Conservation (phyloP, 2,329 filamentous ascomycete genomes). For the Aspergillus pseudonomiae region DNA sequence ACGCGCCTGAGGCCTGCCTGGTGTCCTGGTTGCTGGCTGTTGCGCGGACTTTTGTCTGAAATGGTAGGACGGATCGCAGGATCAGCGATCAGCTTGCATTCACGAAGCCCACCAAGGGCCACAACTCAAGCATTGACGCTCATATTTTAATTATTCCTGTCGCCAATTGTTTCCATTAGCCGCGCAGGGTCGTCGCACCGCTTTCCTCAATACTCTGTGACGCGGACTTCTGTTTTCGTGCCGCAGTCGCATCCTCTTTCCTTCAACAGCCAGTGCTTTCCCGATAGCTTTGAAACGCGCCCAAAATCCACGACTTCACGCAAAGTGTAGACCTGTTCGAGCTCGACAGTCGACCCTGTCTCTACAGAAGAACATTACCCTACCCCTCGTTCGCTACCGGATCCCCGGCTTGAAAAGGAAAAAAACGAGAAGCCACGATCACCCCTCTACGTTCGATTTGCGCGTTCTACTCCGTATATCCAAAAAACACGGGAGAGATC, state of each 20-base stretch:
- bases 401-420: background rate
- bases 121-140: conserved; percentile 23
- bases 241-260: conserved; percentile 22
- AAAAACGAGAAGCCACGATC: background rate
- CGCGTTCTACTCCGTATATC: background rate
- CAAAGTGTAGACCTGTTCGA: conserved; percentile 5
- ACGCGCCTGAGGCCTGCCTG: conserved; percentile 26
- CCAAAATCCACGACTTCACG: conserved; percentile 15
- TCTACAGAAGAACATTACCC: background rate
- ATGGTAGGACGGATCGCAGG: conserved; percentile 25
- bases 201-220: conserved; percentile 2
- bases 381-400: background rate
- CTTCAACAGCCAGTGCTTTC: conserved; percentile 11
- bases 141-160: conserved; percentile 7
- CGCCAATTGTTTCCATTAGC: conserved; percentile 11
- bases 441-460: background rate
- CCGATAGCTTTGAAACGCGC: conserved; percentile 25
- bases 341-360: background rate
- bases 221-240: conserved; percentile 15
- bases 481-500: background rate
- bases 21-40: conserved; percentile 6
- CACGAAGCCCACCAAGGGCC: conserved; percentile 16
- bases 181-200: conserved; percentile 12
- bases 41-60: conserved; percentile 28
- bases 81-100: conserved; percentile 22